Base-by-base conservation (phyloP, 345 rosid genomes). In the Lepidium sativum region DNA sequence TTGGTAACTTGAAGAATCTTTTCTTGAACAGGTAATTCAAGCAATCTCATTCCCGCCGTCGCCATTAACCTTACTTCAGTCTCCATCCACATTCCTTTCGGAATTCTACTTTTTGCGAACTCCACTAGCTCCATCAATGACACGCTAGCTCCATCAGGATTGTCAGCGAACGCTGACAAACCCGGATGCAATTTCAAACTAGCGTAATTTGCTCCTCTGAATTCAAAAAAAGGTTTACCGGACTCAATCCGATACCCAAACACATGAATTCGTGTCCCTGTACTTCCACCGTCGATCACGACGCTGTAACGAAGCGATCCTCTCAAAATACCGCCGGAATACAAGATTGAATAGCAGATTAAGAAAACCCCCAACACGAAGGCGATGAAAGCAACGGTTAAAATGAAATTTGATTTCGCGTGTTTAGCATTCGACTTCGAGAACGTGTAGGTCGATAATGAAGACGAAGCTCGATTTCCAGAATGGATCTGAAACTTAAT, bases 41-140 rank as follows among this genome's bases (percentile, higher is more conserved):
- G 79, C 79, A 92, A 70, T 68, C 98, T 75, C 86, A 92, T 56
- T 64, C 98, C 98, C 2, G 97, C 98, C 1, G 98, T 92, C 5
- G 96, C 96, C 98, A 89, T 89, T 42, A 92, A 60, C 86, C 92
- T 68, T 47, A 92, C 80, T 62, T 87, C 94, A 15, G 97, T 89
- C 65, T 84, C 79, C 6, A 62, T 74, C 97, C 94, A 83, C 60
- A 77, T 23, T 31, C 78, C 85, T 32, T 43, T 64, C 7, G 98
- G 96, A 39, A 92, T 79, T 16, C 77, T 80, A 57, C 73, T 68
- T 58, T 74, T 89, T 20, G 75, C 96, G 43, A 92, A 92, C 78
- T 82, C 94, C 21, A 92, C 14, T 3, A 89, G 75, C 77, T 83
- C 85, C 53, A 9, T 38, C 67, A 92, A 14, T 13, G 97, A 86